A percentile compares a stretch with the other conserved stretches of the same genome.
Evolutionary conservation across 176 grass and related monocot species (phyloP).

Genomic region (Musa beccarii): DNA sequence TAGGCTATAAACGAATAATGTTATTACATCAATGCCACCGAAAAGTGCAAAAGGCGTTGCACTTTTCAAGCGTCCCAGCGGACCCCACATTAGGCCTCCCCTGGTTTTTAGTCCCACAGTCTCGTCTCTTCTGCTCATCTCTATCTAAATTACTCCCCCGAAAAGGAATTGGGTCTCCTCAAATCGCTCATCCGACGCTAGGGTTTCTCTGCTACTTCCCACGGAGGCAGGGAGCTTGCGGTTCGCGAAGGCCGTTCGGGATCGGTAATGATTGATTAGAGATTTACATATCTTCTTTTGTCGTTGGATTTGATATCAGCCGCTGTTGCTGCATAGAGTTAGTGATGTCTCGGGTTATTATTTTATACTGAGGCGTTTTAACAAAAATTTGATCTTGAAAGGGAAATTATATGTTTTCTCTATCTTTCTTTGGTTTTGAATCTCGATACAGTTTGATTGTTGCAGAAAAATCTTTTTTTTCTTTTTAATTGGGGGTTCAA

Average conservation of each 20-base stretch:
- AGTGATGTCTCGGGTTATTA: neutral
- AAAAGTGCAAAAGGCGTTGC: slow-evolving; percentile 1
- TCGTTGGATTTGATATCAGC: neutral
- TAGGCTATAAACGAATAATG: neutral
- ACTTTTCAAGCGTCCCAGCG: slow-evolving; percentile 4
- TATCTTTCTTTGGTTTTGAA: neutral
- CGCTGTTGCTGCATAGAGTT: neutral
- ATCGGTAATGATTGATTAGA: neutral
- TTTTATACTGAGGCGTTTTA: neutral
- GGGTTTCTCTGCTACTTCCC: neutral
- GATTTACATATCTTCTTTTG: neutral
- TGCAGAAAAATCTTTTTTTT: too few relatives aligned
- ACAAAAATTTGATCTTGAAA: neutral
- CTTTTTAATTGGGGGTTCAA: too few relatives aligned
- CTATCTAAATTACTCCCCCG: neutral
- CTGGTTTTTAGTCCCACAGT: neutral
- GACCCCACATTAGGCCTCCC: neutral
- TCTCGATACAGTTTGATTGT: neutral
- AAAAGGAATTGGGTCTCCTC: neutral
- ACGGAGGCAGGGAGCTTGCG: neutral
- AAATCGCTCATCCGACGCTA: slow-evolving; percentile 2
- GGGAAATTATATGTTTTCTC: neutral
- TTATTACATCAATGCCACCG: neutral
- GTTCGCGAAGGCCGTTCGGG: neutral
- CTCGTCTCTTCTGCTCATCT: neutral